Evolutionary conservation across 352 stramenopile genomes (phyloP), one percentile per base, ranked within the genome.

Genomic region (Phytophthora melonis): DNA sequence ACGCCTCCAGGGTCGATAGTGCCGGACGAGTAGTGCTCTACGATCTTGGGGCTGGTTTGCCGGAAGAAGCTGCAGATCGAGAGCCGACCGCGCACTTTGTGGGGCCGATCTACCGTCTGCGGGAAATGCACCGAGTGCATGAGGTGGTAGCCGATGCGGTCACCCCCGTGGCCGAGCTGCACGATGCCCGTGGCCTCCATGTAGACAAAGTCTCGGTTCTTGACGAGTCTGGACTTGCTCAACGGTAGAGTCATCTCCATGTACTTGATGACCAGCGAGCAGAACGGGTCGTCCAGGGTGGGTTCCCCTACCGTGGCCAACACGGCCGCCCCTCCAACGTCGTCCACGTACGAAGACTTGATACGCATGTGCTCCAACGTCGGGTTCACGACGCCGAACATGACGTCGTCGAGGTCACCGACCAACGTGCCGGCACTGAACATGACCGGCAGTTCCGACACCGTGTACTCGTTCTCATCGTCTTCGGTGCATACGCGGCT

Each of bases 61-160:
- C 76, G 76, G 45, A 79, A 83, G 27, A 83, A 75, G 13, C 72
- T 74, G 49, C 76, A 83, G 58, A 79, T 68, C 4, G 76, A 83
- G 43, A 83, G 63, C 25, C 69, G 63, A 14, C 72, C 76, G 13
- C 76, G 73, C 45, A 79, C 71, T 21, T 68, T 77, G 47, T 66
- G 55, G 3, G 68, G 68, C 5, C 65, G 62, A 25, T 68, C 30
- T 3, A 57, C 39, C 25, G 72, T 79, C 61, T 79, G 72, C 2
- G 72, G 75, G 36, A 92, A 82, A 18, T 88, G 72, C 27, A 93
- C 74, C 41, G 84, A 91, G 74, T 92, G 86, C 43, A 84, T 53
- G 32, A 91, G 63, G 54, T 89, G 78, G 65, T 87, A 91, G n/a
- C 81, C 81, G 47, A 91, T 77, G 11, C 69, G 79, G 67, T 91